These are phyloP conservation scores for Silene latifolia DNA, from an alignment of 148 eudicot genomes.

Conservation along the genomic window DNA sequence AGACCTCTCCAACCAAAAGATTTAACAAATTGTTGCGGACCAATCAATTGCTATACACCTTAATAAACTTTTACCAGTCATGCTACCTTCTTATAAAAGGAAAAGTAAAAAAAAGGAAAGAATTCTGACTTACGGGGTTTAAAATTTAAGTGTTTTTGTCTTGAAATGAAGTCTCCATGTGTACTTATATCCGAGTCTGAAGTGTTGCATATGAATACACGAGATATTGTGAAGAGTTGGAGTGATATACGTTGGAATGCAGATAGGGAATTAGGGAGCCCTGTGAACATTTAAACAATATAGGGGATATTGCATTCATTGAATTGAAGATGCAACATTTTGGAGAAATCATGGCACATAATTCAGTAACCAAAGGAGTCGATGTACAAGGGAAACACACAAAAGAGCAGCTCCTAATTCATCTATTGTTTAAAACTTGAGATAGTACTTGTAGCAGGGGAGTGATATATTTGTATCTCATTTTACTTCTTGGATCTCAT, in stretches of 20 bases:
- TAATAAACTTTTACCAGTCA: background rate
- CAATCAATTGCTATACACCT: background rate
- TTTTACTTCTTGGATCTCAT: slow-evolving; percentile 75
- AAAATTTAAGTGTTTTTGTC: background rate
- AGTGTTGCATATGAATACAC: background rate
- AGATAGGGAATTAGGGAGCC: background rate
- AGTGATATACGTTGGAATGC: background rate
- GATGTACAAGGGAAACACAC: slow-evolving; percentile 29
- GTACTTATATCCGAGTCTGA: background rate
- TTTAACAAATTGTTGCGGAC: background rate
- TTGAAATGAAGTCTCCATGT: background rate
- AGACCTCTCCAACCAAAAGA: background rate
- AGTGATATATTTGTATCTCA: slow-evolving; percentile 26
- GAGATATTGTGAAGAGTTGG: background rate
- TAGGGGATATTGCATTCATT: slow-evolving; percentile 11
- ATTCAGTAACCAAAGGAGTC: slow-evolving; percentile 19
- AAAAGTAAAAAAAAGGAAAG: too few relatives aligned
- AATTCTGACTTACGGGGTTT: too few relatives aligned
- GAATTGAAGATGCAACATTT: slow-evolving; percentile 3
- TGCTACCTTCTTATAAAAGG: background rate
- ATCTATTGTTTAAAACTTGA: slow-evolving; percentile 24
- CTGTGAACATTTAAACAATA: background rate
- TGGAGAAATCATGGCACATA: slow-evolving; percentile 16
- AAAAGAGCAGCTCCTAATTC: slow-evolving; percentile 24
- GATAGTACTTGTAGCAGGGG: slow-evolving; percentile 10